Conservation (phyloP, 805 yeast species). For the Ogataea henricii region DNA sequence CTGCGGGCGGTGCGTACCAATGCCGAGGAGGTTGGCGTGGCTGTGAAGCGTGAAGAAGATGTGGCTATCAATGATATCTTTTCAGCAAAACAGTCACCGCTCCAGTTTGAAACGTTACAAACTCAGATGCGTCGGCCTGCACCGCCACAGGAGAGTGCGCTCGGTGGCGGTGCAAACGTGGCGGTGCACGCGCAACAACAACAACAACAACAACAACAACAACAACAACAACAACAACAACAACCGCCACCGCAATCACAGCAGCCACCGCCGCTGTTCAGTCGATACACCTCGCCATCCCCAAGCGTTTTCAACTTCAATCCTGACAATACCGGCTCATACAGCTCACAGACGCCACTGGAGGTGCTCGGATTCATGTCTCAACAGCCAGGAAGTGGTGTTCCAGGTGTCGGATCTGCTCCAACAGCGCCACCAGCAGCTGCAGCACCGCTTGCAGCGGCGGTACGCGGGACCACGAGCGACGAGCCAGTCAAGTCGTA, state of each 20-base stretch:
- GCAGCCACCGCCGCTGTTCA: slow-evolving; percentile 10
- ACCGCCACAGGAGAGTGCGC: slow-evolving; percentile 4
- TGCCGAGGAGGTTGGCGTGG: not conserved
- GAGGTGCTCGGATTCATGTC: slow-evolving; percentile 11
- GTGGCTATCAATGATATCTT: slow-evolving; percentile 38
- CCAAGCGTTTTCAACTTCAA: slow-evolving; percentile 24
- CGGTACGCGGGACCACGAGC: too few species aligned
- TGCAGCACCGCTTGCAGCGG: not conserved
- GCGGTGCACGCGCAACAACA: slow-evolving; percentile 6
- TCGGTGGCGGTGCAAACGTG: not conserved
- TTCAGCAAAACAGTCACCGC: slow-evolving; percentile 18
- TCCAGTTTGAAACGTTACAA: slow-evolving; percentile 23
- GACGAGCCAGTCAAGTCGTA: slow-evolving; percentile 24
- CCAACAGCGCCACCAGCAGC: too few species aligned
- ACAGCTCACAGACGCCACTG: slow-evolving; percentile 6
- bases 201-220: slow-evolving; percentile 12
- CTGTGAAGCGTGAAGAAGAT: slow-evolving; percentile 24
- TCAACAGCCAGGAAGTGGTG: slow-evolving; percentile 18
- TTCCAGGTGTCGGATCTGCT: not conserved
- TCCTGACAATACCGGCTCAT: slow-evolving; percentile 25
- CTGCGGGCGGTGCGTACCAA: slow-evolving; percentile 18
- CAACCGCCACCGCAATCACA: slow-evolving; percentile 10
- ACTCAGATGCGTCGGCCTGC: slow-evolving; percentile 25
- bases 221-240: slow-evolving; percentile 6
- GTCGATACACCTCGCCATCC: slow-evolving; percentile 15